Evolutionary conservation across 192 early-diverging fungal species (phyloP), one percentile per base, ranked within the genome.

Genomic region (Diversispora eburnea): DNA sequence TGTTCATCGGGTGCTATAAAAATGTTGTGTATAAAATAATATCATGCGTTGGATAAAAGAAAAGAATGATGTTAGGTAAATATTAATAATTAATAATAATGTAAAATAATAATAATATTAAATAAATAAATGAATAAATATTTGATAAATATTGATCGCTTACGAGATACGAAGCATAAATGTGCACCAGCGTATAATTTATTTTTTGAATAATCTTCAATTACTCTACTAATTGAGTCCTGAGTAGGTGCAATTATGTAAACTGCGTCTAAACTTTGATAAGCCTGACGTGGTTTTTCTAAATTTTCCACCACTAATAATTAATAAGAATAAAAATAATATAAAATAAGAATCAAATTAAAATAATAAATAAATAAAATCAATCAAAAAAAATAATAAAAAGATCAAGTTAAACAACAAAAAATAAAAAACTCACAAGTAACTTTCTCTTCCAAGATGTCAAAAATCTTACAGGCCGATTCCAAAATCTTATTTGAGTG

Each of bases 401-500:
- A n/a, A 43, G 55, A 63, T 5, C 3, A 4, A 55, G 19, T 41
- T 5, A 46, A 25, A 57, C 13, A 45, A 33, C 20, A 45, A 22
- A 45, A 61, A 63, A 56, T 1, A 48, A 57, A 15, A 55, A 4
- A 73, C 75, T 66, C 72, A 89, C 90, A 84, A 43, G 89, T 93
- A 47, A 94, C 86, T 65, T 85, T 85, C 73, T 83, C 80, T 71
- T 87, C 86, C 43, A 87, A 76, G 79, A 87, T 87, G 73, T 87
- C 86, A 77, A 86, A 84, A 85, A 91, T 94, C 75, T 92, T 92
- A 79, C 89, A 90, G 5, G 89, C 84, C 8, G 86, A 87, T 67
- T 86, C 89, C 10, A 94, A 77, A 48, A 95, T 87, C 47, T 90
- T 87, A 63, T 88, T 76, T 19, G 92, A 85, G 49, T 87, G 87